A percentile compares a stretch with the other conserved stretches of the same genome.
These are phyloP conservation scores for Xylaria sp. DNA, from an alignment of 2,329 filamentous ascomycete species.

Conservation along the genomic window DNA sequence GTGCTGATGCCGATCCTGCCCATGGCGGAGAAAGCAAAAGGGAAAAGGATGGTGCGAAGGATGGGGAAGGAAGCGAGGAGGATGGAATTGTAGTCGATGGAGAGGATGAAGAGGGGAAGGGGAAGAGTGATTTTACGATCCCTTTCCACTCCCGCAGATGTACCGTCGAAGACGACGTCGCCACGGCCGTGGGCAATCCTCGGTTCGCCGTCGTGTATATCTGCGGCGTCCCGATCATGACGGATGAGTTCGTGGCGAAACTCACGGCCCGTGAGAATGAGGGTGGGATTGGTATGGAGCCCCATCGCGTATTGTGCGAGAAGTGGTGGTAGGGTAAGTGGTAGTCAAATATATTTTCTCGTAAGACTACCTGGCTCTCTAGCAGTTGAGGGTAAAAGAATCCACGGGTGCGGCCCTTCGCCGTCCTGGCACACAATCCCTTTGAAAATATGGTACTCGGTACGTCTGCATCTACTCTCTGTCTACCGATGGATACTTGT, in stretches of 20 bases:
- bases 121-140: conserved; percentile 40
- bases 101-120: conserved; percentile 18
- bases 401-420: background rate
- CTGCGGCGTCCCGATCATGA: conserved; percentile 76
- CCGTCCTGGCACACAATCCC: background rate
- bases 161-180: conserved; percentile 54
- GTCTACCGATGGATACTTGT: background rate
- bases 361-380: background rate
- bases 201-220: conserved; percentile 68
- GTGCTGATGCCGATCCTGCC: background rate
- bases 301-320: conserved; percentile 65
- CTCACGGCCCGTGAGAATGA: conserved; percentile 50
- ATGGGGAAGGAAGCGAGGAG: background rate
- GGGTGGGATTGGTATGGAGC: conserved; percentile 54
- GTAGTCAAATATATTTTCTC: background rate
- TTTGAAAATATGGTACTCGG: background rate
- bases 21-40: conserved; percentile 2
- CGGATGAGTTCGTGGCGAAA: conserved; percentile 69
- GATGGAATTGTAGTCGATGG: background rate
- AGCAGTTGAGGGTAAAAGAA: background rate
- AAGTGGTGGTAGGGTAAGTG: conserved; percentile 71
- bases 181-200: conserved; percentile 52
- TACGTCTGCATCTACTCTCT: background rate
- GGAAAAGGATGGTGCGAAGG: background rate
- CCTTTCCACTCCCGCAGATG: conserved; percentile 56